A percentile compares a stretch with the other conserved stretches of the same genome.
Conservation (phyloP, 139 green algal genomes). For the Micractinium conductrix region DNA sequence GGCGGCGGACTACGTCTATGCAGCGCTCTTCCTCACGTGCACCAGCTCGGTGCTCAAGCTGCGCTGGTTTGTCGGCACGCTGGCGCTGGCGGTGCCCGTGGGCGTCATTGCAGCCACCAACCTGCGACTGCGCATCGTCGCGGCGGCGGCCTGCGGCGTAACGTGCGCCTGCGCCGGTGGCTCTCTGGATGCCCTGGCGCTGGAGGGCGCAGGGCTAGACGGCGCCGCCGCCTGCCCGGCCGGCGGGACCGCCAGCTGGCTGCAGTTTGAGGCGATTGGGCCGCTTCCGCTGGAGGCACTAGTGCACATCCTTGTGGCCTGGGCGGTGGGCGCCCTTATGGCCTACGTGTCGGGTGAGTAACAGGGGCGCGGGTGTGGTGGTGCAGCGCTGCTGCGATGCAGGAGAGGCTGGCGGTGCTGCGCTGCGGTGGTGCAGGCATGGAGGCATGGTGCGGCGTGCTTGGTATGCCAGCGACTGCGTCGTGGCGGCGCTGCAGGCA, state of each 20-base stretch:
- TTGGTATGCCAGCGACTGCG: not conserved
- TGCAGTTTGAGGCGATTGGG: not conserved
- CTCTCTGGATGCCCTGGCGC: not conserved
- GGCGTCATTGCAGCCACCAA: not conserved
- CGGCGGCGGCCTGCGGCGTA: not conserved
- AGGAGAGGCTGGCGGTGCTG: not conserved
- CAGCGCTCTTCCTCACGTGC: constrained; percentile 83
- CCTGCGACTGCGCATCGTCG: constrained; percentile 18
- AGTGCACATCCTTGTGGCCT: constrained; percentile 77
- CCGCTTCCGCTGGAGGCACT: constrained; percentile 64
- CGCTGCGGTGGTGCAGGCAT: not conserved
- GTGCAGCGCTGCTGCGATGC: not conserved
- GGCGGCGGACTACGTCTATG: constrained; percentile 71
- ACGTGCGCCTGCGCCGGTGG: not conserved
- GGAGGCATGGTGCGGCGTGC: too few relatives aligned
- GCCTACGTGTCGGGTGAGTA: constrained; percentile 61
- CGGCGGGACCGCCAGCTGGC: too few relatives aligned
- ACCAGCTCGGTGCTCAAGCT: constrained; percentile 79
- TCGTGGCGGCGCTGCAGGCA: not conserved
- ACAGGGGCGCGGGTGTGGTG: not conserved
- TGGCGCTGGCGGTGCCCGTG: constrained; percentile 31
- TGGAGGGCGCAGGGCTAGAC: not conserved
- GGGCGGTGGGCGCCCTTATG: constrained; percentile 81
- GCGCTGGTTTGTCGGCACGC: constrained; percentile 57
- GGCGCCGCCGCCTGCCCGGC: not conserved